Evolutionary conservation across 345 rosid genomes (phyloP).

Genomic region (Atalantia buxifolia): DNA sequence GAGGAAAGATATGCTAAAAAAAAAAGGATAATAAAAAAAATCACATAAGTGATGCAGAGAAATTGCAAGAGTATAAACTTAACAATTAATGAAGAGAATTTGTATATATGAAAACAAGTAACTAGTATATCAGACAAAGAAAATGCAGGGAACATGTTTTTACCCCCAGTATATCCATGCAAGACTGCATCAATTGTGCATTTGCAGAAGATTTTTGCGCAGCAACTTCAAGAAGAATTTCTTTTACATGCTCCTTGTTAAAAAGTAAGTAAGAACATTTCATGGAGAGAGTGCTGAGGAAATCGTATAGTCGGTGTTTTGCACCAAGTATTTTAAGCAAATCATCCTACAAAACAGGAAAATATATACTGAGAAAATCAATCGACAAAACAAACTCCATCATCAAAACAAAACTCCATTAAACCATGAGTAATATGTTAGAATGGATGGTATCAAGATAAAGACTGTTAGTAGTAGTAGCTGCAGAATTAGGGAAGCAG

Average conservation of each 20-base stretch:
- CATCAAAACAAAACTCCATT: background rate
- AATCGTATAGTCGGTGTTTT: conserved; percentile 81
- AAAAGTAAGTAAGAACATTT: conserved; percentile 88
- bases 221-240: conserved; percentile 59
- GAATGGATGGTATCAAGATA: background rate
- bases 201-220: conserved; percentile 64
- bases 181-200: conserved; percentile 45
- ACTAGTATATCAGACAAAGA: background rate
- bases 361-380: background rate
- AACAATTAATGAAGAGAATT: background rate
- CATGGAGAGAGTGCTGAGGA: conserved; percentile 70
- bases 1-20: background rate
- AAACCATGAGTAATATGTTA: background rate
- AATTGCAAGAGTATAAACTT: background rate
- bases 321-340: conserved; percentile 88
- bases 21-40: background rate
- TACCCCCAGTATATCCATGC: conserved; percentile 96
- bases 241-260: conserved; percentile 89
- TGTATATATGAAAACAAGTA: background rate
- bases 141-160: conserved; percentile 18
- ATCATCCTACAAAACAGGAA: conserved; percentile 65
- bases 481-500: background rate
- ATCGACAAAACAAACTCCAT: background rate
- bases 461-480: conserved; percentile 1
- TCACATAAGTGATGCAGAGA: background rate